Evolutionary conservation across 1,284 basidiomycete genomes (phyloP).

Genomic region (Austroboletus niveus): DNA sequence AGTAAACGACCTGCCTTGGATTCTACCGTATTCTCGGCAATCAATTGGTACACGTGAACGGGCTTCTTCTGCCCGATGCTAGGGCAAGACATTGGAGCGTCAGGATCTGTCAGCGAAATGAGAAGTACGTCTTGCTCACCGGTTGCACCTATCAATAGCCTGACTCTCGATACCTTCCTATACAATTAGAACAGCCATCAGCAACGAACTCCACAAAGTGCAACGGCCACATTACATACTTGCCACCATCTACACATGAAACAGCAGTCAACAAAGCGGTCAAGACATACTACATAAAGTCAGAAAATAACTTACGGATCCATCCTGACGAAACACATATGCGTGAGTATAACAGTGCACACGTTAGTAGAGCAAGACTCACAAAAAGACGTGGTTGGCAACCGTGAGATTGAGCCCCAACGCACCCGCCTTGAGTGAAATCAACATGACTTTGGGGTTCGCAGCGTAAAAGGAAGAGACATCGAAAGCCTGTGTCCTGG

Average conservation of each 20-base stretch:
- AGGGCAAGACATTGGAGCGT: conserved; percentile 9
- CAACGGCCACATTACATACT: conserved; percentile 30
- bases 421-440: conserved; percentile 83
- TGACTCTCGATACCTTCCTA: conserved; percentile 87
- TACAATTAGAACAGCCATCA: conserved; percentile 11
- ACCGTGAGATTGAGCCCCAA: conserved; percentile 87
- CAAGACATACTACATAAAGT: conserved; percentile 8
- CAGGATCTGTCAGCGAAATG: neutral
- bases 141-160: conserved; percentile 80
- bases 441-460: conserved; percentile 80
- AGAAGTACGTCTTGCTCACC: conserved; percentile 33
- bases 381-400: conserved; percentile 88
- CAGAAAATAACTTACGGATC: conserved; percentile 65
- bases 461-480: conserved; percentile 25
- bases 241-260: conserved; percentile 64
- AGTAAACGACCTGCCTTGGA: conserved; percentile 52
- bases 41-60: conserved; percentile 85
- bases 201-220: neutral
- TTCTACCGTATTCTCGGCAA: conserved; percentile 86
- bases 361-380: conserved; percentile 32
- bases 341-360: neutral
- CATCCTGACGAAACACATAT: conserved; percentile 49
- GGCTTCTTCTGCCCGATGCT: conserved; percentile 80
- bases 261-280: conserved; percentile 3
- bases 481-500: conserved; percentile 14